Percentiles rank a stretch among this genome's conserved stretches.
phyloP scores from a whole-genome alignment of 352 stramenopile species.

The Phytophthora pinifolia region DNA sequence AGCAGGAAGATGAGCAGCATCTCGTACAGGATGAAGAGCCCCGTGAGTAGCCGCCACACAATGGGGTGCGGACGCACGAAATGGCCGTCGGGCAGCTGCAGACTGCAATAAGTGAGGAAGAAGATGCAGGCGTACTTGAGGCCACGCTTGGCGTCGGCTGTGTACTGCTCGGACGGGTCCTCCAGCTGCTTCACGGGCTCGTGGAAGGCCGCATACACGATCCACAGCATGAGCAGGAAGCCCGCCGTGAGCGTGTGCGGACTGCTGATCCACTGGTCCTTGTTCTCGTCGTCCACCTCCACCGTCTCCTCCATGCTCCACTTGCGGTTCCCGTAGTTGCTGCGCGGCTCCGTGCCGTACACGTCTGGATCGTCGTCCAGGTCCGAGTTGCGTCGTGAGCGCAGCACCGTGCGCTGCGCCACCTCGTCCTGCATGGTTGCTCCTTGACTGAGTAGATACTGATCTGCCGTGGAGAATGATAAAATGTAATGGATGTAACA shows the following conservation, averaged over 20 bases:
- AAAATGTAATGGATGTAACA: constrained; percentile 15
- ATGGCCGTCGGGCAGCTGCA: constrained; percentile 87
- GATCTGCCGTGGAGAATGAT: constrained; percentile 12
- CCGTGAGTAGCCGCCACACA: constrained; percentile 90
- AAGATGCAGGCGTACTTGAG: constrained; percentile 79
- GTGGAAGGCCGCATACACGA: constrained; percentile 86
- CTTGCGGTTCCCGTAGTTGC: constrained; percentile 85
- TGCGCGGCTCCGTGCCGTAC: constrained; percentile 42
- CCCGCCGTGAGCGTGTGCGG: constrained; percentile 81
- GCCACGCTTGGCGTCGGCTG: constrained; percentile 66
- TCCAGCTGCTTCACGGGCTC: constrained; percentile 38
- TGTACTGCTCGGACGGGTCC: constrained; percentile 40
- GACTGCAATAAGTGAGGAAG: constrained; percentile 87
- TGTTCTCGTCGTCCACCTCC: constrained; percentile 70
- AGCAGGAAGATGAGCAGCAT: constrained; percentile 89
- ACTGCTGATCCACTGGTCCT: constrained; percentile 81
- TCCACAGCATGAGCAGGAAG: constrained; percentile 80
- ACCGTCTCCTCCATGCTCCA: constrained; percentile 85
- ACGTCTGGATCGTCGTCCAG: constrained; percentile 40
- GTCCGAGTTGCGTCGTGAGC: constrained; percentile 59
- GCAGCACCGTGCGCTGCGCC: constrained; percentile 46
- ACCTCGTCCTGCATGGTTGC: constrained; percentile 27
- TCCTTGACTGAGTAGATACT: constrained; percentile 7
- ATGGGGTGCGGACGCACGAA: constrained; percentile 90
- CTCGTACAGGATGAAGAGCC: constrained; percentile 92